Base-by-base conservation (phyloP, 768 basidiomycete species). In the Leccinum olivaceopallidum region DNA sequence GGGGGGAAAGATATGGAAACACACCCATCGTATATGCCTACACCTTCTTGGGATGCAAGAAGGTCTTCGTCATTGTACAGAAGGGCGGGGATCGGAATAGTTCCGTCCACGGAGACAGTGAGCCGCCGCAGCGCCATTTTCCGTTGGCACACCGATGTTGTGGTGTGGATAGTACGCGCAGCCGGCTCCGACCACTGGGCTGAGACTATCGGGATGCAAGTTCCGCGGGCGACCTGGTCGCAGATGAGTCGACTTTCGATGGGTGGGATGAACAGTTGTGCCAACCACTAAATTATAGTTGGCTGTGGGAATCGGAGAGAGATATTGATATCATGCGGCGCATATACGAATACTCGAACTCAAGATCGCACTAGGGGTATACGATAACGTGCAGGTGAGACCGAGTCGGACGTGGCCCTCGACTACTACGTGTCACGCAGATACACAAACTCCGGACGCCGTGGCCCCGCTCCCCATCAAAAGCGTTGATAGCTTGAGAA, bases 1-100 rank as follows among this genome's bases (percentile, higher is more conserved):
- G 26, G 44, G 16, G 59, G 59, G 44, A 66, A 42, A 12, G 9
- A 44, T 10, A 10, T 44, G 32, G 60, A 42, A 30, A 76, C 88
- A 63, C 73, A 95, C 95, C 93, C 94, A 65, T 95, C 88, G 69
- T 98, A 98, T 58, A 98, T 87, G 1, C 95, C 95, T 6, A 98
- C 88, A 55, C 77, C 78, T 50, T 93, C 89, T 69, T 94, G 92
- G 50, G 81, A 84, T 7, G 84, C 79, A 2, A 91, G 76, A 32
- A 91, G 77, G 50, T 85, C 85, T 75, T 98, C 96, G 58, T 94
- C 92, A 14, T 83, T 80, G 69, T 92, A 94, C 0, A 95, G 79
- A 16, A 92, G 78, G 2, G 91, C 92, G 24, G 79, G 80, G 16
- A 93, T 78, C 5, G 93, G 92, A 47, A 93, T 91, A 1, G 88